phyloP scores from a whole-genome alignment of 2,329 filamentous ascomycete species.

The Rhynchosporium graminicola region DNA sequence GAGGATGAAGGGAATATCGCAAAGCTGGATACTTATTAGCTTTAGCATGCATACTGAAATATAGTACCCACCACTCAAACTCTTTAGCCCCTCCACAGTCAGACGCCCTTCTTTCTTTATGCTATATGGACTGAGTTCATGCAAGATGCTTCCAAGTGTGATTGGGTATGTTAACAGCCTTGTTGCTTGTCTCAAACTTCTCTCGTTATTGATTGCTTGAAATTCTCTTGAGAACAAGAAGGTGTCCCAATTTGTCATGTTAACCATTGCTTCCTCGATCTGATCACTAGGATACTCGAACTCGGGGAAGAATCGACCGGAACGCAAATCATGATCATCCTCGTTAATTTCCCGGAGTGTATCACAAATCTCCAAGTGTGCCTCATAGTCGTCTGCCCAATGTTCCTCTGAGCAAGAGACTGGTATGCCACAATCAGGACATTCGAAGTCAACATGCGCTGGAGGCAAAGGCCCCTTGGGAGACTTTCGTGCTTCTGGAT shows the following conservation, averaged over 20 bases:
- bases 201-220: slow-evolving; percentile 85
- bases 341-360: slow-evolving; percentile 92
- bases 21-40: slow-evolving; percentile 59
- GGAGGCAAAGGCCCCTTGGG: slow-evolving; percentile 62
- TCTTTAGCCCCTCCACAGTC: slow-evolving; percentile 88
- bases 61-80: slow-evolving; percentile 73
- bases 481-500: slow-evolving; percentile 61
- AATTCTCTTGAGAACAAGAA: slow-evolving; percentile 92
- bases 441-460: slow-evolving; percentile 88
- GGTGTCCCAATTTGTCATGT: slow-evolving; percentile 99
- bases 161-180: slow-evolving; percentile 90
- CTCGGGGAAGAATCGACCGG: slow-evolving; percentile 88
- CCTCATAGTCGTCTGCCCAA: slow-evolving; percentile 94
- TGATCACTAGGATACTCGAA: slow-evolving; percentile 89
- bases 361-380: slow-evolving; percentile 90
- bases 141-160: slow-evolving; percentile 86
- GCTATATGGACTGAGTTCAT: slow-evolving; percentile 91
- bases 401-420: slow-evolving; percentile 93
- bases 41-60: not conserved
- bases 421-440: slow-evolving; percentile 91
- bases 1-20: slow-evolving; percentile 90
- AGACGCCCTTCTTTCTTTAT: slow-evolving; percentile 74
- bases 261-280: slow-evolving; percentile 88
- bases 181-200: slow-evolving; percentile 90
- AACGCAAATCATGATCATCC: slow-evolving; percentile 92